phyloP scores from a whole-genome alignment of 257 asterid species.

The Capsicum baccatum region DNA sequence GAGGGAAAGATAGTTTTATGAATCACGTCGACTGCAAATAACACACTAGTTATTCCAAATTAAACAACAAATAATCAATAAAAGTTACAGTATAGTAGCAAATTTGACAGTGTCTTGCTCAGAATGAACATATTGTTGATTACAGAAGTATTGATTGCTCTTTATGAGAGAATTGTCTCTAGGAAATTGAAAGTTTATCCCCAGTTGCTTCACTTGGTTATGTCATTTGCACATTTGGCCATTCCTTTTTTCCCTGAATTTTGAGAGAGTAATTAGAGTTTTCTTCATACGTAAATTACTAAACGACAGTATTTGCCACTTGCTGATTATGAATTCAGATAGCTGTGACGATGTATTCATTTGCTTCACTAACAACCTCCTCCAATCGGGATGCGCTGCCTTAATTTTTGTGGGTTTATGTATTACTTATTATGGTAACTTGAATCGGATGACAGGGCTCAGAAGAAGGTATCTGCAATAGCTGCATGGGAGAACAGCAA shows the following conservation, averaged over 20 bases:
- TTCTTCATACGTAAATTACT: neutral
- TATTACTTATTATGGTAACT: neutral
- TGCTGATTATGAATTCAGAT: neutral
- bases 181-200: neutral
- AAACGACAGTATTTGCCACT: neutral
- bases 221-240: neutral
- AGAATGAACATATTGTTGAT: neutral
- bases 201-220: constrained; percentile 6
- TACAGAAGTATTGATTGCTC: neutral
- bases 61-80: neutral
- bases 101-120: neutral
- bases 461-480: constrained; percentile 67
- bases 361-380: neutral
- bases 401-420: neutral
- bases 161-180: neutral
- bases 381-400: neutral
- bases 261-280: neutral
- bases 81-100: neutral
- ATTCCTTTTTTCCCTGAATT: neutral
- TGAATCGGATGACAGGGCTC: constrained; percentile 60
- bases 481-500: constrained; percentile 93
- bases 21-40: neutral
- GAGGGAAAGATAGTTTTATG: neutral
- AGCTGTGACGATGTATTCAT: neutral
- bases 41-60: neutral